Evolutionary conservation across 768 basidiomycete genomes (phyloP).

Genomic region (Obba rivulosa): DNA sequence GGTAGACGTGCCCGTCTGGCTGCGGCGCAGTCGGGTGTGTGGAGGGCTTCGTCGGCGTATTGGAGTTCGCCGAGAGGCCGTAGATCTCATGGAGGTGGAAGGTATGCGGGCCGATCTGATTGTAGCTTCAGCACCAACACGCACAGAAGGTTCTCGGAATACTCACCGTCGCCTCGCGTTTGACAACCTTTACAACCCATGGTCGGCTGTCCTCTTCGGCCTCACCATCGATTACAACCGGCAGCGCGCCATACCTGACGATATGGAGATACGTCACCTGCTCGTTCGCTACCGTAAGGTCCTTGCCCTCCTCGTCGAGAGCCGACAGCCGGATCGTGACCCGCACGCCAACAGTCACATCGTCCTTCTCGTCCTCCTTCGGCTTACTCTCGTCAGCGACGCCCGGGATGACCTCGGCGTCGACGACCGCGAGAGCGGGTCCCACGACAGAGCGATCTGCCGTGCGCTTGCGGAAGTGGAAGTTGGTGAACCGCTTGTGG

Average conservation of each 20-base stretch:
- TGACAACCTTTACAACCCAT: conserved; percentile 91
- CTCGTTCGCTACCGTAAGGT: conserved; percentile 68
- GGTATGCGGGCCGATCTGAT: conserved; percentile 83
- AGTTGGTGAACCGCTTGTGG: conserved; percentile 53
- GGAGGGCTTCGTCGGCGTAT: conserved; percentile 22
- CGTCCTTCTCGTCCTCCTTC: conserved; percentile 36
- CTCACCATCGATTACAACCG: conserved; percentile 13
- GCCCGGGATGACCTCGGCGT: conserved; percentile 45
- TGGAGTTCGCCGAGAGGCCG: conserved; percentile 56
- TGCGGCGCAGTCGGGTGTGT: conserved; percentile 29
- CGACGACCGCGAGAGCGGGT: conserved; percentile 74
- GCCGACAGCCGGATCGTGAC: conserved; percentile 79
- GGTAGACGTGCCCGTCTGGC: conserved; percentile 40
- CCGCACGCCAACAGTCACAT: conserved; percentile 56
- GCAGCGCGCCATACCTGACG: conserved; percentile 56
- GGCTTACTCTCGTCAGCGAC: conserved; percentile 31
- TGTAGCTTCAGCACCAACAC: conserved; percentile 1
- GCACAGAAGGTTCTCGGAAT: background rate
- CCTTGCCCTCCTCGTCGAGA: conserved; percentile 68
- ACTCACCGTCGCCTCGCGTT: conserved; percentile 79
- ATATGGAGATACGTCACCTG: conserved; percentile 88
- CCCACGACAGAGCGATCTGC: conserved; percentile 56
- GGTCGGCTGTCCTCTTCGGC: conserved; percentile 50
- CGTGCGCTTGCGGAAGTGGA: conserved; percentile 59
- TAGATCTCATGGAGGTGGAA: conserved; percentile 97